Evolutionary conservation across 179 eudicot species (phyloP).

Genomic region (Silene vulgaris): DNA sequence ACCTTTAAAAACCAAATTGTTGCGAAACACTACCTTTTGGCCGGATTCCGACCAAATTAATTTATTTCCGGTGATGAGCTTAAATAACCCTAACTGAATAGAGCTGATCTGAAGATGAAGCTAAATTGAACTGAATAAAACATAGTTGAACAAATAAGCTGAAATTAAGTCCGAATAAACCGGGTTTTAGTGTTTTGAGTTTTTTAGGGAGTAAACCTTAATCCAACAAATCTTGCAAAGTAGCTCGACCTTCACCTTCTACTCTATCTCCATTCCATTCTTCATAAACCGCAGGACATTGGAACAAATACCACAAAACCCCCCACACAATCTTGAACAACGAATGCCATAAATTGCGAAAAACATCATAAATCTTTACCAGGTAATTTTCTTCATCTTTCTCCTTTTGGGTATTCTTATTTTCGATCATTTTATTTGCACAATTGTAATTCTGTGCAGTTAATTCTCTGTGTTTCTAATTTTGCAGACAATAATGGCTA

Average conservation of each 20-base stretch:
- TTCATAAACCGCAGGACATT: not conserved
- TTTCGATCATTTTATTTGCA: not conserved
- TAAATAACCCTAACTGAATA: too few species aligned
- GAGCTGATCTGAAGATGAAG: too few species aligned
- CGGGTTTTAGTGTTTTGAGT: too few species aligned
- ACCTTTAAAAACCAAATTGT: too few species aligned
- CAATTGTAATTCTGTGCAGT: not conserved
- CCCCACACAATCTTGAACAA: not conserved
- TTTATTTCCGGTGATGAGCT: too few species aligned
- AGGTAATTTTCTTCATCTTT: not conserved
- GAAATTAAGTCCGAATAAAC: too few species aligned
- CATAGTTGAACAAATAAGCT: too few species aligned
- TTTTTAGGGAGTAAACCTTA: too few species aligned
- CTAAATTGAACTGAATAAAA: too few species aligned
- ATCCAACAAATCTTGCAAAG: too few species aligned
- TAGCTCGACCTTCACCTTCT: not conserved
- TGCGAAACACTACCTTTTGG: too few species aligned
- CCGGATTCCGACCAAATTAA: too few species aligned
- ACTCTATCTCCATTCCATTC: not conserved
- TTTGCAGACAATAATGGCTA: slow-evolving; percentile 33
- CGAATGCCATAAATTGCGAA: not conserved
- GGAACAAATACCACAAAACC: not conserved
- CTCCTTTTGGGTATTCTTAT: not conserved
- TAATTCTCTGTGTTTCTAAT: not conserved
- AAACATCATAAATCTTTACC: not conserved